Base-by-base conservation (phyloP, 352 stramenopile species). In the Phytophthora litchii region DNA sequence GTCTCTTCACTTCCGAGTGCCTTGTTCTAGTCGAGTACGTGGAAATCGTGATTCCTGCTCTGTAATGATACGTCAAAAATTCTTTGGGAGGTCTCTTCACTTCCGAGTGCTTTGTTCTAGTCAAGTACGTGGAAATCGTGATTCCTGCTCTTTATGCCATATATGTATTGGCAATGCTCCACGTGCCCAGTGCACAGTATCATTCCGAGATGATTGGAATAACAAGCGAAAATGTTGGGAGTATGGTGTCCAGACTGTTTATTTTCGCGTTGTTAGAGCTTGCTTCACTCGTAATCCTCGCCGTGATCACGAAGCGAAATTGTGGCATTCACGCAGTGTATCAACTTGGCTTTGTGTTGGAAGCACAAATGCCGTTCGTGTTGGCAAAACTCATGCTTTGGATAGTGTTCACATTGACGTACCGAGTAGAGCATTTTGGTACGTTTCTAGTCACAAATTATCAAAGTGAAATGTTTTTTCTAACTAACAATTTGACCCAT, bases 301-400 rank as follows among this genome's bases (percentile, higher is more conserved):
- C 31, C 3, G 10, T 49, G 4, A 16, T 64, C 16, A 37, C 58
- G 11, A 64, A 60, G 40, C 50, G 59, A 19, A 50, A 60, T 11
- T 55, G 57, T 20, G 42, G 57, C 1, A 46, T 73, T 16, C 53
- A 55, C 5, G 35, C 43, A 10, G 27, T 69, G 7, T 60, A 73
- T 43, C 54, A 66, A 40, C 31, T 69, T 0, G 52, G 58, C 3
- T 73, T 73, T 23, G 64, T 73, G n/a, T 17, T 69, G 19, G 64
- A 73, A 32, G 62, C 42, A 3, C 46, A 47, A 12, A 44, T 52
- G 12, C 23, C 48, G 8, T 54, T 53, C 25, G 53, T 73, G n/a
- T 41, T 45, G 4, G 47, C 43, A 13, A 64, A 60, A 17, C 19
- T 72, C 5, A 25, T 72, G 13, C 21, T 57, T 14, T 72, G 63